These are phyloP conservation scores for Fonsecaea monophora DNA, from an alignment of 2,329 filamentous ascomycete genomes.

Conservation along the genomic window DNA sequence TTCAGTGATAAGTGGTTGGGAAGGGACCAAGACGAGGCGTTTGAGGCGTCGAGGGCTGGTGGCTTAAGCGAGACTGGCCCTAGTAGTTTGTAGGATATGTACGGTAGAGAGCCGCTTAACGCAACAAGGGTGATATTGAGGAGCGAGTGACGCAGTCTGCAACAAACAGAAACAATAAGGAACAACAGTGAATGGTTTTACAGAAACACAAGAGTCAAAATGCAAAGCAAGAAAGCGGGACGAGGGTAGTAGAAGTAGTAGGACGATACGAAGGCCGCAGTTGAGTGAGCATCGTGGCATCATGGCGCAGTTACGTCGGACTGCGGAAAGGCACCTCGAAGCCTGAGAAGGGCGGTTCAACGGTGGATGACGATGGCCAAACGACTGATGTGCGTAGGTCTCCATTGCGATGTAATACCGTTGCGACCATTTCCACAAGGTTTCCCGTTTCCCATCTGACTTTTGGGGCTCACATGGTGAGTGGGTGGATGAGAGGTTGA, in stretches of 20 bases:
- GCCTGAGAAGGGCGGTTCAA: neutral
- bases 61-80: neutral
- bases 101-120: neutral
- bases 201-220: neutral
- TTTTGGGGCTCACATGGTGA: neutral
- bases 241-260: neutral
- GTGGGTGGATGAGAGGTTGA: neutral
- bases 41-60: slow-evolving; percentile 1
- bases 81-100: neutral
- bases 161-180: neutral
- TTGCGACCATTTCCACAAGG: neutral
- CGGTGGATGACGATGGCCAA: neutral
- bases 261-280: neutral
- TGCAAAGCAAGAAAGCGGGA: neutral
- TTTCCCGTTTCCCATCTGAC: neutral
- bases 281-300: neutral
- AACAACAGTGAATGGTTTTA: neutral
- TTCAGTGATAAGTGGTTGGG: neutral
- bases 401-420: neutral
- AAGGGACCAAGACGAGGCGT: neutral
- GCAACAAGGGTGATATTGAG: neutral
- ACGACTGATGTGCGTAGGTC: neutral
- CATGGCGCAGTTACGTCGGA: slow-evolving; percentile 1
- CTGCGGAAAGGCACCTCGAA: neutral
- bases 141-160: slow-evolving; percentile 2